A percentile compares a stretch with the other conserved stretches of the same genome.
Evolutionary conservation across 257 asterid genomes (phyloP).

Genomic region (Solanum commersonii): DNA sequence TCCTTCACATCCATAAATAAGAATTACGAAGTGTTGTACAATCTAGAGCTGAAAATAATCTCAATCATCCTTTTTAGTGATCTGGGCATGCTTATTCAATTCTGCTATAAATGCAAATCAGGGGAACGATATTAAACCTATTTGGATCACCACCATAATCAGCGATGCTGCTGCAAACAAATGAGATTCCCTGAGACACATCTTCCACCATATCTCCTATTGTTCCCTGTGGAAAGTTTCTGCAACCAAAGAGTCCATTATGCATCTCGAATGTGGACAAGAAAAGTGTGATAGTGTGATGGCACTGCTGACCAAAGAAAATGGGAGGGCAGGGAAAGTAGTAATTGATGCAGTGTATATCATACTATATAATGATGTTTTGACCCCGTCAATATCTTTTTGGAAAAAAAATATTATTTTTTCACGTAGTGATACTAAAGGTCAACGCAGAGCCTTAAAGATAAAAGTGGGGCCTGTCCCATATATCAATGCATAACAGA

Average conservation of each 20-base stretch:
- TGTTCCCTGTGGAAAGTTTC: conserved; percentile 99
- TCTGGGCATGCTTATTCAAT: not conserved
- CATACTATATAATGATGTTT: not conserved
- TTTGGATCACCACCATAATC: conserved; percentile 90
- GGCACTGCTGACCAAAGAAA: not conserved
- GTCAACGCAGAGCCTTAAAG: not conserved
- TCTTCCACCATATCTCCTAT: conserved; percentile 88
- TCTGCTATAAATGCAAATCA: not conserved
- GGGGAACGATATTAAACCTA: conserved; percentile 29
- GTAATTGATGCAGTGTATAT: not conserved
- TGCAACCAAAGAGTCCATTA: conserved; percentile 21
- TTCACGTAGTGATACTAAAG: not conserved
- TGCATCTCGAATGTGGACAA: not conserved
- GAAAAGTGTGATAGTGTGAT: not conserved
- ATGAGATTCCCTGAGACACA: conserved; percentile 73
- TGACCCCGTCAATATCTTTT: not conserved
- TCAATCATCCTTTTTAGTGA: not conserved
- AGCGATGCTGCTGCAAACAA: conserved; percentile 47
- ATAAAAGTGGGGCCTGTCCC: not conserved
- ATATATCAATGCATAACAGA: not conserved
- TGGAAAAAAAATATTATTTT: too few relatives aligned
- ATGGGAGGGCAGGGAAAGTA: not conserved
- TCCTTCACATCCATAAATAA: not conserved
- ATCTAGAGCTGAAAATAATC: not conserved
- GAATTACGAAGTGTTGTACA: not conserved